Evolutionary conservation across 2,329 filamentous ascomycete genomes (phyloP), one percentile per base, ranked within the genome.

Genomic region (Didymella sp.): DNA sequence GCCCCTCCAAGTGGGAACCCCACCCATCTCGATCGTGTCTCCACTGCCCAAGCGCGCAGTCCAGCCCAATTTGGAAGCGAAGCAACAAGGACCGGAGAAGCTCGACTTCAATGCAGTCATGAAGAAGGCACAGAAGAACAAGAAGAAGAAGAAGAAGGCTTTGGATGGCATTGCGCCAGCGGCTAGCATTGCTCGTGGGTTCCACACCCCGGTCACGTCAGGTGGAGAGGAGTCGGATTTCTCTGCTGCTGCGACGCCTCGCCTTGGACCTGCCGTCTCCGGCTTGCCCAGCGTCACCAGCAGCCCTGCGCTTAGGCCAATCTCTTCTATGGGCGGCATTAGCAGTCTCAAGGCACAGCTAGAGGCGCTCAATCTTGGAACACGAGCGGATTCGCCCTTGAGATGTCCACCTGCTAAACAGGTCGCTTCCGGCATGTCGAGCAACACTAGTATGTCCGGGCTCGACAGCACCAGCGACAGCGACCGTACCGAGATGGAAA

Each of bases 291-390:
- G 81, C 61, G 75, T 79, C 24, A 81, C 90, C 7, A 79, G 76
- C 61, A 84, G 81, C 58, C 80, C 81, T n/a, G 76, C 78, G 22
- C 73, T 82, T 31, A 77, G 82, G 58, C 80, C 84, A 6, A 75
- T 78, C 0, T 82, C 81, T 22, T 74, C 79, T 1, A 75, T 75
- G 40, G 88, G 89, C 58, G 92, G 92, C 44, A 92, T 97, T 67
- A 90, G 91, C 70, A 90, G 89, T 67, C 80, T 97, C 69, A 92
- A 92, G 73, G 82, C 89, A 73, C 89, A 95, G 71, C 82, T 96
- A 56, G 92, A 96, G 59, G 86, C 88, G 2, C 80, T 97, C 51
- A 90, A 85, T 69, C 80, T 96, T 35, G 77, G 73, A 27, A 82
- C 86, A 3, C 87, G 84, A 30, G 79, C 84, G 68, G 83, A 83